Base-by-base conservation (phyloP, 768 basidiomycete species). In the Inosperma sp. region DNA sequence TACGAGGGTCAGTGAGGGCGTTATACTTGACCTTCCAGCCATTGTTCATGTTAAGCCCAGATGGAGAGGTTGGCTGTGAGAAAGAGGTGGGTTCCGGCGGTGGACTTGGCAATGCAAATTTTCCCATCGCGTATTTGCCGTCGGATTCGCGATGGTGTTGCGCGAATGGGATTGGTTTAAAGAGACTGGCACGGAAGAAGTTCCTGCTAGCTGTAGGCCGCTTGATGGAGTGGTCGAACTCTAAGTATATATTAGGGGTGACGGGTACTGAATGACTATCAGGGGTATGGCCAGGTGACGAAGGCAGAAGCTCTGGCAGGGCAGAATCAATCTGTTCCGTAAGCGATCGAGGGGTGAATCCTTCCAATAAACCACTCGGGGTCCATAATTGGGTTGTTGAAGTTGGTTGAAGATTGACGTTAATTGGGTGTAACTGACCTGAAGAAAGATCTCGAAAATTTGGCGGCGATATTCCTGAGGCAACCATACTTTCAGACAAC, bases 151-250 rank as follows among this genome's bases (percentile, higher is more conserved):
- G 73, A 61, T 90, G 84, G 36, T 75, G 79, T 8, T 72, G 64
- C 0, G 84, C 78, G 53, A 93, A 91, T 0, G 84, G 81, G 21
- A 93, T 86, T 0, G 89, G 82, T 30, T 88, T 85, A 53, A 89
- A 92, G 56, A 60, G 61, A 58, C 54, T 65, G 52, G 41, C 25
- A 13, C 21, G 37, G 2, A 44, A 48, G 21, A 53, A 31, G 53
- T 54, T 63, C 46, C 52, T 53, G 53, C 54, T 56, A 33, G 33
- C 37, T 30, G 34, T 52, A 7, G 63, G 62, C 12, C 61, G 63
- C 9, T 55, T 57, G 3, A 65, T 55, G 7, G 58, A 43, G n/a
- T 55, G 49, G 7, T 65, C 63, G 22, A 55, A 56, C 17, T 72
- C 73, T 4, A 83, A 64, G 19, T 76, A 73, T 0, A 86, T 73